Base-by-base conservation (phyloP, 768 basidiomycete species). In the Boletellus emodensis region DNA sequence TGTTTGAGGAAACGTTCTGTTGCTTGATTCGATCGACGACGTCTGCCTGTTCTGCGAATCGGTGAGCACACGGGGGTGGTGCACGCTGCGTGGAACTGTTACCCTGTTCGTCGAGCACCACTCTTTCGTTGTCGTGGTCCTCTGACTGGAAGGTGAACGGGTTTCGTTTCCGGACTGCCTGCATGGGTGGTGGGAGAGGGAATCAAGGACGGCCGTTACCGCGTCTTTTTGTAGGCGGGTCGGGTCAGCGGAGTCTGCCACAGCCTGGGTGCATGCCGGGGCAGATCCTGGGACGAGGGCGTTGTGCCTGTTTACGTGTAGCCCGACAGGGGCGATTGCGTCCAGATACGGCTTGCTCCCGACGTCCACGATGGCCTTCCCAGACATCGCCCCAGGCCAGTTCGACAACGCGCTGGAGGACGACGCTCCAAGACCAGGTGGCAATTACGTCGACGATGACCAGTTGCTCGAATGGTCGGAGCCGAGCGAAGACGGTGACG, bases 401-500 rank as follows among this genome's bases (percentile, higher is more conserved):
- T 83, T 87, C 53, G 82, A 85, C 56, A 82, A 85, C 62, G 79
- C 81, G 0, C 67, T 71, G 14, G 77, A 75, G 17, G 67, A 65
- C 5, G 48, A 15, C 8, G 52, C 57, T 34, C 40, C 56, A 13
- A 54, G 63, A 33, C 68, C 68, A 13, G 61, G 59, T 14, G 71
- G 71, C 1, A 61, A 73, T 13, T 79, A 75, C 53, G 75, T 82
- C 48, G 80, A 81, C 57, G 65, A 71, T n/a, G 53, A 58, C 65
- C 53, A 44, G 26, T 43, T 60, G 22, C 57, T 64, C n/a, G 62
- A 59, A 40, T 70, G 64, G 67, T 65, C 67, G 37, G 64, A 60
- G 7, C 36, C 53, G 3, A 57, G 55, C 46, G 61, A 72, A 50
- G 60, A 51, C 24, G 24, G 24, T 26, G 20, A 20, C 30, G 50